Conservation (phyloP, 495 filamentous ascomycete genomes). For the Penicillium lividum region DNA sequence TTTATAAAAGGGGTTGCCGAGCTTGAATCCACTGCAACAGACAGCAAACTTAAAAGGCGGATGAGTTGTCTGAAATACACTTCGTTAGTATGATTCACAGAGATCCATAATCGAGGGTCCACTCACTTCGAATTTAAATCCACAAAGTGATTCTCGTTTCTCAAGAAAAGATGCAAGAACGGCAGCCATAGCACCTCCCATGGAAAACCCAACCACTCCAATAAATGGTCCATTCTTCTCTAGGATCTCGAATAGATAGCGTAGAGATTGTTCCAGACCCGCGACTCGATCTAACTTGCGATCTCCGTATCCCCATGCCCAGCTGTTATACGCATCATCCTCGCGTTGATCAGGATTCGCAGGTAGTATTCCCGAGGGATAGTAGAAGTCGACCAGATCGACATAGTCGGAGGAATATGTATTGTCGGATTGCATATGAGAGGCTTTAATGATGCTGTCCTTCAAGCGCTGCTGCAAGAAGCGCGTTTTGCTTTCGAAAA, state of each 20-base stretch:
- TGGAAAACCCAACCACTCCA: background rate
- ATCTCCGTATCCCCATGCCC: background rate
- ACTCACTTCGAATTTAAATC: background rate
- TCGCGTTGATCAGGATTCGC: background rate
- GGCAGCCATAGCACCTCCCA: background rate
- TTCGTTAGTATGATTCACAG: too few relatives aligned
- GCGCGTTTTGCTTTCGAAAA: background rate
- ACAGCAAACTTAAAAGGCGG: background rate
- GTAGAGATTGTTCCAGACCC: background rate
- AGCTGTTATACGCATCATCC: background rate
- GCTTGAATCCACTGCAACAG: background rate
- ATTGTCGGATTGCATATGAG: background rate
- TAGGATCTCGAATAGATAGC: background rate
- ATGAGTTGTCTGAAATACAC: background rate
- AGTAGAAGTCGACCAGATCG: background rate
- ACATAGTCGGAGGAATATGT: background rate
- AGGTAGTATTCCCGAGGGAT: background rate
- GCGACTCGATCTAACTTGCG: background rate
- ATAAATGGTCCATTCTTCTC: background rate
- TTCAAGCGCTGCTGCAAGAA: background rate
- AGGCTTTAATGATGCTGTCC: background rate
- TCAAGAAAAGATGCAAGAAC: background rate
- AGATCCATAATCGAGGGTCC: background rate
- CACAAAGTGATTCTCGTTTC: background rate
- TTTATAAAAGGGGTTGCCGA: background rate